Base-by-base conservation (phyloP, 1,284 basidiomycete species). In the Tetrapyrgos nigripes region DNA sequence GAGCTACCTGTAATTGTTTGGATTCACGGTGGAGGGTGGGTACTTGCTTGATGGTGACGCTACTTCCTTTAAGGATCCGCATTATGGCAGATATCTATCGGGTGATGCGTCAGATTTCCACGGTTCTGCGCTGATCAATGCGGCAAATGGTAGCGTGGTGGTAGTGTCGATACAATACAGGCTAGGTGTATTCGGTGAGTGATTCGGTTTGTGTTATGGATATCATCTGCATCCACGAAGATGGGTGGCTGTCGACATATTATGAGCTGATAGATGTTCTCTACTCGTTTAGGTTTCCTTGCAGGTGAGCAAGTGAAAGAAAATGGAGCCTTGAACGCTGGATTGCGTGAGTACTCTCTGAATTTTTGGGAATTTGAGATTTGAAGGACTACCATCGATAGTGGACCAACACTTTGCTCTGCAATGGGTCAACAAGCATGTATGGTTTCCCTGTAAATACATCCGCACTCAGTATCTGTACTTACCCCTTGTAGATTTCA, bases 111-210 rank as follows among this genome's bases (percentile, higher is more conserved):
- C 51, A 27, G n/a, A 17, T 10, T 23, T 69, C 62, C 53, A 62
- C 68, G 35, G 71, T 70, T 35, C 50, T 10, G 50, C 75, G 52
- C 54, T 75, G 26, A 65, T 74, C 35, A 44, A 45, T 2, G 64
- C 71, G 57, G 61, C 68, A 8, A 26, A 59, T 3, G 46, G 58
- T 35, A 50, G 45, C 3, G 55, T 63, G 3, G 50, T 68, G 13
- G 62, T 53, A 6, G 66, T 68, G n/a, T 40, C 47, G 23, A 59
- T 67, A 10, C 62, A 67, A 43, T 65, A 67, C 45, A 71, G 76
- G 10, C 62, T 77, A 1, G 74, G 75, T 6, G 59, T 68, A 35
- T 76, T 77, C 45, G 74, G 74, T 75, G 58, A 29, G 63, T n/a
- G 21, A 26, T 11, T 14, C 14, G 3, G 13, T 43, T 19, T 24